Evolutionary conservation across 768 basidiomycete genomes (phyloP).

Genomic region (Lactifluus pinguis): DNA sequence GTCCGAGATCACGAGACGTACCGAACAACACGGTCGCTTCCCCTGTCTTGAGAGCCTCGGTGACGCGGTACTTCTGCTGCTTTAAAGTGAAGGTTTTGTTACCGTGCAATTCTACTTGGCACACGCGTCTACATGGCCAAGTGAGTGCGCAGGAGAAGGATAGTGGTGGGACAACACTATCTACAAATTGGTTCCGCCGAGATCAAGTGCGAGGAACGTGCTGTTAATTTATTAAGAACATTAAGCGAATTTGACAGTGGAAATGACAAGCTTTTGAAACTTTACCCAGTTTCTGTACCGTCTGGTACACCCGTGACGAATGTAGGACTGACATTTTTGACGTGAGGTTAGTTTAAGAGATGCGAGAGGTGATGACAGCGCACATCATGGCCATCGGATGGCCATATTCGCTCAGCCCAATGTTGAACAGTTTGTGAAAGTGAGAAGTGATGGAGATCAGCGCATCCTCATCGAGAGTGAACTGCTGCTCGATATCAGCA

Average conservation of each 20-base stretch:
- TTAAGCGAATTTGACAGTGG: too few species aligned
- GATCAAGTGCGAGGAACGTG: conserved; percentile 91
- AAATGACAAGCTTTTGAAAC: conserved; percentile 3
- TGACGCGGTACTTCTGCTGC: conserved; percentile 96
- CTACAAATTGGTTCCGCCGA: conserved; percentile 96
- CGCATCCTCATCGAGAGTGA: conserved; percentile 50
- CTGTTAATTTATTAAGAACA: conserved; percentile 31
- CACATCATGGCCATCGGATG: conserved; percentile 92
- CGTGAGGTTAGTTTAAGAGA: neutral
- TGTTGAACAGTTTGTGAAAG: conserved; percentile 72
- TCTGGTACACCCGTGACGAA: conserved; percentile 95
- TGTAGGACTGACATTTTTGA: conserved; percentile 52
- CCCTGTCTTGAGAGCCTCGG: conserved; percentile 86
- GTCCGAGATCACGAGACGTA: conserved; percentile 26
- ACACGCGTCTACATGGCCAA: conserved; percentile 64
- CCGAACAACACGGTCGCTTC: conserved; percentile 84
- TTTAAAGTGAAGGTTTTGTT: conserved; percentile 81
- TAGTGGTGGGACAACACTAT: conserved; percentile 23
- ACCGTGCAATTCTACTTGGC: conserved; percentile 87
- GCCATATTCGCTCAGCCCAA: conserved; percentile 65
- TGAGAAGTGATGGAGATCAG: conserved; percentile 65
- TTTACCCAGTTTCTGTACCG: conserved; percentile 87
- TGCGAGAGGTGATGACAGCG: conserved; percentile 19
- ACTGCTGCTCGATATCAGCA: conserved; percentile 61
- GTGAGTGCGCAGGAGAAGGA: conserved; percentile 4